phyloP scores from a whole-genome alignment of 495 filamentous ascomycete species.

The Neurospora sp. region DNA sequence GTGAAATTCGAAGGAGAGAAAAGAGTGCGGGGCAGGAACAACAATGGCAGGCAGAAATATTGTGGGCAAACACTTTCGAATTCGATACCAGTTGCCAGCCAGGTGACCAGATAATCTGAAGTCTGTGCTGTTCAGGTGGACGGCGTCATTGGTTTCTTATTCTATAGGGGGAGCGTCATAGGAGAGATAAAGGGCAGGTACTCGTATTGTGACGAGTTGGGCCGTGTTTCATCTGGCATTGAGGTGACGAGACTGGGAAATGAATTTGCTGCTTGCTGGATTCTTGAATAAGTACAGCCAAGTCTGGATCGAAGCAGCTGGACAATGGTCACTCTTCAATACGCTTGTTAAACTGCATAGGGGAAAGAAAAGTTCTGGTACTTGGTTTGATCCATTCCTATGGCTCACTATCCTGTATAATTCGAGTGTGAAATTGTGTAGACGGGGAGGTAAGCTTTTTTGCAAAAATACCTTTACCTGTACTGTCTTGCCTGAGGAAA shows the following conservation, averaged over 20 bases:
- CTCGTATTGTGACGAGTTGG: not conserved
- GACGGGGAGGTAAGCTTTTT: not conserved
- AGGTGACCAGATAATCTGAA: not conserved
- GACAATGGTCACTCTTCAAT: not conserved
- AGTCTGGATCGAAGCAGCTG: not conserved
- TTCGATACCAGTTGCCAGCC: not conserved
- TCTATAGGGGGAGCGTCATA: not conserved
- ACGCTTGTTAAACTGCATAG: not conserved
- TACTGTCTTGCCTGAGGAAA: not conserved
- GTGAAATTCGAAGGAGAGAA: not conserved
- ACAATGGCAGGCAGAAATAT: not conserved
- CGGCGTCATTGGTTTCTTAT: not conserved
- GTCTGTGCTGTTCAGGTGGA: not conserved
- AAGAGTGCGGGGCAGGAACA: not conserved
- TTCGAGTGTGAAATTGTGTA: not conserved
- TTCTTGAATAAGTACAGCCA: not conserved
- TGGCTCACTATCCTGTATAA: not conserved
- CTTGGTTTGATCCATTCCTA: not conserved
- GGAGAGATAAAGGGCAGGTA: not conserved
- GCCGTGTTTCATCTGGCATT: not conserved
- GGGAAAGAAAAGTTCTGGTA: not conserved
- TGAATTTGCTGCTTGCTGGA: not conserved
- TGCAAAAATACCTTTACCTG: not conserved
- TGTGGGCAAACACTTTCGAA: not conserved
- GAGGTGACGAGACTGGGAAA: not conserved